Evolutionary conservation across 805 yeast genomes (phyloP), one percentile per base, ranked within the genome.

Genomic region (Lachancea quebecensis): DNA sequence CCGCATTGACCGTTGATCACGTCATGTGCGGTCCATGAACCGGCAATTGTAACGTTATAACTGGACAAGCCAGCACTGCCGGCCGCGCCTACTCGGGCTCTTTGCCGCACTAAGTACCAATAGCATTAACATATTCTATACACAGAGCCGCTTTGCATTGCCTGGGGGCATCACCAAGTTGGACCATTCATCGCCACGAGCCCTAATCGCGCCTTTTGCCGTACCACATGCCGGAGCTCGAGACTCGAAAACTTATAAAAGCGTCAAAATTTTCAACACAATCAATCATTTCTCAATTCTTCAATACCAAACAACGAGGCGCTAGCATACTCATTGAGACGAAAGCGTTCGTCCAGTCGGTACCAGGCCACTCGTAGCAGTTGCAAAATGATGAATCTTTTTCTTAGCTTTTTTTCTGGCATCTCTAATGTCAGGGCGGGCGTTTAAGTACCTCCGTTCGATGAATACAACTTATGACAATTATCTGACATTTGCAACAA

Each of bases 371-470:
- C 17, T 15, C 18, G 10, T 39, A 12, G 21, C 39, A 28, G 43
- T 44, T 44, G 47, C 47, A 44, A 21, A 41, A 52, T 59, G 64
- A 59, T 59, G 65, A 63, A 52, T 56, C 35, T 40, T 44, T 47
- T 48, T 45, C 41, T 47, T 33, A 35, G 46, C 42, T 75, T 81
- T 79, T 80, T 82, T 82, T 83, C 90, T 83, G 90, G 90, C 90
- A 83, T 83, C 90, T 83, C 89, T 83, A 83, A 82, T 82, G 85
- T 81, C 82, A 83, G 89, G 71, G 77, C 79, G 74, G 56, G 71
- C 60, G 70, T 68, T 61, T 61, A 56, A 61, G 66, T 58, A 68
- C 62, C 67, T 69, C 74, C 72, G 81, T 75, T 80, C 89, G 74
- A 81, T 83, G 90, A 83, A 75, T 83, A 74, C 79, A 81, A 45